Percentiles rank a stretch among this genome's conserved stretches.
Evolutionary conservation across 192 early-diverging fungal genomes (phyloP).

Genomic region (Coemansia furcata): DNA sequence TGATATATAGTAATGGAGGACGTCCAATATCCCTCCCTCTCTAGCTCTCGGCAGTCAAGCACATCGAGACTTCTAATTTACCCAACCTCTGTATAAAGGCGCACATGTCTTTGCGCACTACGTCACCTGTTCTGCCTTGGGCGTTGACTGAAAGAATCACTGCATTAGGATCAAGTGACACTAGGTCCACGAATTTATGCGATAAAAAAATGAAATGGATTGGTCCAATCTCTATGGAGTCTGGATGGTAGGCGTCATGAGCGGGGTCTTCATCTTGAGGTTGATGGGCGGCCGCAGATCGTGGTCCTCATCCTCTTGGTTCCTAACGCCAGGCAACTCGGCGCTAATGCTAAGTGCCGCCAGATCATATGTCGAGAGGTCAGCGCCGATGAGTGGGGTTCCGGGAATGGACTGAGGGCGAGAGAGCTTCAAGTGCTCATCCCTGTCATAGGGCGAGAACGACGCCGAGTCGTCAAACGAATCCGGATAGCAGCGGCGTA

Average conservation of each 20-base stretch:
- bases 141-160: background rate
- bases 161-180: background rate
- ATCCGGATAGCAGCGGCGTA: conserved; percentile 87
- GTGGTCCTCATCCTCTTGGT: conserved; percentile 50
- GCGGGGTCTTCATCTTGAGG: conserved; percentile 59
- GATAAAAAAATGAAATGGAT: no score
- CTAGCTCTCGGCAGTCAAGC: no score
- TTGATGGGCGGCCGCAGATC: conserved; percentile 55
- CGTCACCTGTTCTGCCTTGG: no score
- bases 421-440: conserved; percentile 70
- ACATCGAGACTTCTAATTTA: no score
- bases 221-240: conserved; percentile 29
- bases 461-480: conserved; percentile 69
- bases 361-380: conserved; percentile 55
- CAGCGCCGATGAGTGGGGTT: conserved; percentile 62
- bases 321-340: conserved; percentile 46
- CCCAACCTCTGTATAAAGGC: no score
- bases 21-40: no score
- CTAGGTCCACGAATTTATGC: background rate
- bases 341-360: conserved; percentile 51
- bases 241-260: conserved; percentile 55
- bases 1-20: no score
- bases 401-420: conserved; percentile 86
- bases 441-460: conserved; percentile 58
- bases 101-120: no score